These are phyloP conservation scores for Pythium plurisporium DNA, from an alignment of 352 stramenopile genomes.

Conservation along the genomic window DNA sequence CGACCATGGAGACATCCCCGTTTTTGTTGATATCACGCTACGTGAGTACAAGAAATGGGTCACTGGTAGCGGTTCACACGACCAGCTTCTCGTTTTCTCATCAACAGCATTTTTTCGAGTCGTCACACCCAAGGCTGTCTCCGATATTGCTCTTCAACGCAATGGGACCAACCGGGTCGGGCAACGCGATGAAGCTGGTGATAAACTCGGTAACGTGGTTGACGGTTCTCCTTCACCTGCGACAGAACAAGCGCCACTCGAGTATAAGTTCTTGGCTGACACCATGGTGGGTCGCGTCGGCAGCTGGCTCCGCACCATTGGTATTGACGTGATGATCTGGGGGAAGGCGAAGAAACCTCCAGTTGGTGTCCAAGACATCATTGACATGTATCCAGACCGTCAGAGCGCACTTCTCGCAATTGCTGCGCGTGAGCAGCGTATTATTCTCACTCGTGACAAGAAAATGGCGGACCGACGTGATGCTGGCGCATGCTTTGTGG, in stretches of 20 bases:
- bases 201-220: neutral
- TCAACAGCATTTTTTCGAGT: conserved; percentile 40
- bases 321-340: conserved; percentile 72
- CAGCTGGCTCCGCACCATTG: conserved; percentile 71
- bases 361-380: conserved; percentile 16
- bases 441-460: conserved; percentile 72
- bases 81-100: conserved; percentile 38
- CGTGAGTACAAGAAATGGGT: conserved; percentile 33
- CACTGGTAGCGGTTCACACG: conserved; percentile 40
- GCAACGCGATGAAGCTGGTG: neutral
- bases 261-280: conserved; percentile 70
- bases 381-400: conserved; percentile 31
- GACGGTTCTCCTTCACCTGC: too few species aligned
- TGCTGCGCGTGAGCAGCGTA: conserved; percentile 58
- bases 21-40: conserved; percentile 43
- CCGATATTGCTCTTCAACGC: conserved; percentile 36
- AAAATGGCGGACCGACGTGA: conserved; percentile 62
- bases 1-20: conserved; percentile 12
- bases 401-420: conserved; percentile 43
- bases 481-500: conserved; percentile 68
- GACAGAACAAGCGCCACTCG: conserved; percentile 9
- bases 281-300: conserved; percentile 73
- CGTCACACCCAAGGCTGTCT: conserved; percentile 27
- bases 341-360: conserved; percentile 19
- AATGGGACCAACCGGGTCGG: neutral